Evolutionary conservation across 495 filamentous ascomycete genomes (phyloP).

Genomic region (Talaromyces liani): DNA sequence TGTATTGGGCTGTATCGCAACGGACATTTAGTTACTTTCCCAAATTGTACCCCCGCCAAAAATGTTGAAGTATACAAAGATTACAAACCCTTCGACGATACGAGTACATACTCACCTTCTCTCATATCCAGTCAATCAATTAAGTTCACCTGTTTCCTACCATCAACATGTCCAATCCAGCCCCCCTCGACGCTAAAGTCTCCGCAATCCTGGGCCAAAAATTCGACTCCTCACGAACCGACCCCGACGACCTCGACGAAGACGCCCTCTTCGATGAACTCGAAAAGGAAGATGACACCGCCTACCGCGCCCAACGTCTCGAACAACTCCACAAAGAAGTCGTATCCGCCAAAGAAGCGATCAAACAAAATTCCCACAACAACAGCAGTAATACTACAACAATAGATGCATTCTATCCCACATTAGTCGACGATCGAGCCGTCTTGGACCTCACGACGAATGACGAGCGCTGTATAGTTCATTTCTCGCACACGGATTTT

Average conservation of each 20-base stretch:
- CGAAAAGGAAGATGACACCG: conserved; percentile 55
- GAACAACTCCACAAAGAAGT: conserved; percentile 64
- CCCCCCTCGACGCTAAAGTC: conserved; percentile 34
- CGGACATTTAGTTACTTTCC: not conserved
- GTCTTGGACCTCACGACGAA: conserved; percentile 64
- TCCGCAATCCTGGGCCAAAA: conserved; percentile 37
- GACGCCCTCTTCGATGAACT: conserved; percentile 65
- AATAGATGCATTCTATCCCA: conserved; percentile 42
- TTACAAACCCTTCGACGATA: conserved; percentile 27
- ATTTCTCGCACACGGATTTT: conserved; percentile 74
- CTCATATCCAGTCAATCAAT: conserved; percentile 8
- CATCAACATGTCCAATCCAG: conserved; percentile 5
- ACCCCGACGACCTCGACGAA: conserved; percentile 49
- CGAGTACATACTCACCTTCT: not conserved
- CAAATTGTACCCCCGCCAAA: conserved; percentile 10
- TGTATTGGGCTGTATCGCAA: not conserved
- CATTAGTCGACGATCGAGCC: conserved; percentile 56
- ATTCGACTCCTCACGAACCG: conserved; percentile 12
- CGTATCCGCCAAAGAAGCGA: conserved; percentile 35
- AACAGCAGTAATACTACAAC: conserved; percentile 10
- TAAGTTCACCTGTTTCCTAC: not conserved
- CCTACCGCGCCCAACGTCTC: conserved; percentile 62
- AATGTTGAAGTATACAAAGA: conserved; percentile 25
- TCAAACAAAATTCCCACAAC: not conserved
- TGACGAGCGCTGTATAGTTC: conserved; percentile 57